Base-by-base conservation (phyloP, 331 rosid species). In the Arachis monticola region DNA sequence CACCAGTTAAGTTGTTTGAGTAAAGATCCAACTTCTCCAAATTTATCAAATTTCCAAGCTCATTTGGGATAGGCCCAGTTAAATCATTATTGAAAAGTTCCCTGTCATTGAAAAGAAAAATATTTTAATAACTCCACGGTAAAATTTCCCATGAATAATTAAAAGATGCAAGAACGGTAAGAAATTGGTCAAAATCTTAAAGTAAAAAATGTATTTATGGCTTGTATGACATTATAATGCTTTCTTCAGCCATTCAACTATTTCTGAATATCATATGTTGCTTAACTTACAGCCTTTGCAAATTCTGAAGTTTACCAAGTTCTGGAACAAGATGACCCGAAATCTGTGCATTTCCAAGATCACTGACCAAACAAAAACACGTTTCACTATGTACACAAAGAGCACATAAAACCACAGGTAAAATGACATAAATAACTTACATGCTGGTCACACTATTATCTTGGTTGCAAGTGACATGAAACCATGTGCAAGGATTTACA, bases 21-120 rank as follows among this genome's bases (percentile, higher is more conserved):
- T 90, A 92, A 83, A 95, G 98, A 91, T 95, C 97, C 96, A 92
- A 85, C 90, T 96, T 92, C 85, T 88, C 93, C 92, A 94, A 87
- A 77, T 88, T 78, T 74, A 86, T 76, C 87, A 95, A 84, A 79
- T 75, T 82, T 59, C 99, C 99, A 65, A 95, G 88, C 83, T 95
- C 98, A 0, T 68, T 73, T 5, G 98, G 99, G 77, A 95, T 86
- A 70, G 7, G 80, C 78, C 98, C 97, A 58, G 69, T 70, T 80
- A 95, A 83, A 61, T 83, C 75, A 78, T 95, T 92, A 64, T 93
- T 88, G 79, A 88, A 95, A 65, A 92, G 98, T 77, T 92, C 99
- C 92, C 99, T 92, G 91, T 38, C 64, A 79, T 51, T 56, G 65
- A 50, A 17, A 22, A 55, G 7, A 8, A 30, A 8, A 13, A 55